Evolutionary conservation across 345 rosid genomes (phyloP), one percentile per base, ranked within the genome.

Genomic region (Salix viminalis): DNA sequence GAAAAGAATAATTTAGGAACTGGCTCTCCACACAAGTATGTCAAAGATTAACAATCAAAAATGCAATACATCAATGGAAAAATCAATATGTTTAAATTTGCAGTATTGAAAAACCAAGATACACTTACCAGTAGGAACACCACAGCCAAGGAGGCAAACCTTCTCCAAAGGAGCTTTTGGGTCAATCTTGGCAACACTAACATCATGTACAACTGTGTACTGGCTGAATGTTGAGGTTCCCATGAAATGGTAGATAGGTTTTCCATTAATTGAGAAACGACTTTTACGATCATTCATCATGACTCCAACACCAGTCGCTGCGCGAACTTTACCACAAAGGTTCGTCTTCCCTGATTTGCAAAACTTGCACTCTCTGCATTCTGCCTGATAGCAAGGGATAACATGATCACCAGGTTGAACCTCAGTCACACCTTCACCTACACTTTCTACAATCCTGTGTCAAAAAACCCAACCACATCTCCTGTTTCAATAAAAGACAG

Each of bases 61-160:
- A 46, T 46, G 18, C 52, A 14, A 16, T 46, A 0, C 4, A 46
- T 46, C 52, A 46, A 54, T 23, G 7, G 60, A 54, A 21, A 21
- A 21, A n/a, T n/a, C 9, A 36, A 7, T 4, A n/a, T 16, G 44
- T 54, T 4, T 10, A 7, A 21, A 21, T 54, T 54, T 19, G 2
- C 21, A 54, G 9, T 19, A 7, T 0, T 10, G 26, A 21, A 9
- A 30, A 65, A 66, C 71, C 48, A 67, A 61, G 23, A 48, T 7
- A 18, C 70, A 15, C 85, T 77, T 85, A 90, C 99, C 99, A 70
- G 99, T 96, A 56, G 99, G 90, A 88, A 96, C 95, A 86, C 99
- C 99, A 88, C 99, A 94, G 6, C 98, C 99, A 85, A 96, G 98
- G 79, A 96, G 99, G 87, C 98, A 92, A 4, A 96, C 98, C 91